Evolutionary conservation across 768 basidiomycete genomes (phyloP).

Genomic region (Antrodiella citrinella): DNA sequence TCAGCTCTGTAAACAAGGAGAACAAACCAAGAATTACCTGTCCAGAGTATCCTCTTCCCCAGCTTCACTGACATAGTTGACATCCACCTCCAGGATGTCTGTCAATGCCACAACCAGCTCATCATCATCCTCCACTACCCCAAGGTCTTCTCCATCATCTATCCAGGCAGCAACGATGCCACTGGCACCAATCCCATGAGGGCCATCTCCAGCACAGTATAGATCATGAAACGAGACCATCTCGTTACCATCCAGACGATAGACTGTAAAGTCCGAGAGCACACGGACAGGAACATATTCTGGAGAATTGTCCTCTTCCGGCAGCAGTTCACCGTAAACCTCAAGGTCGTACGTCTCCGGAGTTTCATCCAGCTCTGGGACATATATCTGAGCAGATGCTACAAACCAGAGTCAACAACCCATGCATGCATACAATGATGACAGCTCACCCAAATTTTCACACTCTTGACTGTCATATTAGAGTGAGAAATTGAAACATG

Average conservation of each 20-base stretch:
- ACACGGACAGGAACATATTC: slow-evolving; percentile 46
- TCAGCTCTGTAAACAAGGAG: background rate
- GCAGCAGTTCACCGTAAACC: slow-evolving; percentile 35
- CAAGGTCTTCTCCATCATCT: slow-evolving; percentile 21
- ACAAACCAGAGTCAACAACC: background rate
- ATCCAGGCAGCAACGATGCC: slow-evolving; percentile 30
- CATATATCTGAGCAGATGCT: too few relatives aligned
- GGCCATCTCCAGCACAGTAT: slow-evolving; percentile 12
- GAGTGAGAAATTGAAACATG: too few relatives aligned
- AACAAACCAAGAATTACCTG: too few relatives aligned
- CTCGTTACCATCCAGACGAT: slow-evolving; percentile 28
- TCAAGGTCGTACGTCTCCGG: slow-evolving; percentile 32
- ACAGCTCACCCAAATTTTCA: too few relatives aligned
- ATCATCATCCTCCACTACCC: slow-evolving; percentile 16
- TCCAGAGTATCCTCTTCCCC: slow-evolving; percentile 32
- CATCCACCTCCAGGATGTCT: slow-evolving; percentile 36
- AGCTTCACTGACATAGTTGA: too few relatives aligned
- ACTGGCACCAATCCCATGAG: slow-evolving; percentile 22
- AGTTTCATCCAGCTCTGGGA: slow-evolving; percentile 2
- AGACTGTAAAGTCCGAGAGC: slow-evolving; percentile 47
- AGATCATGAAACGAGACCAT: slow-evolving; percentile 36
- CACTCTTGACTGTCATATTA: too few relatives aligned
- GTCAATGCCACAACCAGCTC: slow-evolving; percentile 31
- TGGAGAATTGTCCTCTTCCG: slow-evolving; percentile 10
- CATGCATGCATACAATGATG: too few relatives aligned